Conservation (phyloP, 1,284 basidiomycete genomes). For the Apiotrichum domesticum region DNA sequence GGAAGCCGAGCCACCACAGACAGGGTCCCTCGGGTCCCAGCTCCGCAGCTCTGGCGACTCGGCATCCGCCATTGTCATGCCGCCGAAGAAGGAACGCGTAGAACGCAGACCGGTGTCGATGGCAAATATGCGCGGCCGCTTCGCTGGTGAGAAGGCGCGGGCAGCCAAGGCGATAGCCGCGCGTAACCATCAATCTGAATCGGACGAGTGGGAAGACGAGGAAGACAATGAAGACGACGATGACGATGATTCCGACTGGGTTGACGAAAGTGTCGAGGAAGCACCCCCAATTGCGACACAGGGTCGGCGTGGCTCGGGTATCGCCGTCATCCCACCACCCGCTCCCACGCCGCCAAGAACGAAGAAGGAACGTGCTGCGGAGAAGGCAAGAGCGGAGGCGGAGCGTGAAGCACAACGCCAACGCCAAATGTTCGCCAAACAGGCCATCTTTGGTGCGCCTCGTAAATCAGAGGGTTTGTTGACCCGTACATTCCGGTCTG, state of each 20-base stretch:
- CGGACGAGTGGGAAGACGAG: constrained; percentile 16
- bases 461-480: constrained; percentile 26
- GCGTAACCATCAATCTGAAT: constrained; percentile 20
- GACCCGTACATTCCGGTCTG: constrained; percentile 33
- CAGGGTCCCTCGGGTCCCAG: background rate
- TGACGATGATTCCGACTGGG: constrained; percentile 4
- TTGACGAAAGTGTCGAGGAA: constrained; percentile 6
- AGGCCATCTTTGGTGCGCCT: constrained; percentile 30
- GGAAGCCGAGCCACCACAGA: background rate
- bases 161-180: constrained; percentile 30
- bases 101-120: constrained; percentile 34
- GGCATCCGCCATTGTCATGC: constrained; percentile 18
- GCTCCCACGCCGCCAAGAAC: constrained; percentile 18
- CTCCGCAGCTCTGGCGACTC: constrained; percentile 26
- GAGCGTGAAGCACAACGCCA: constrained; percentile 39
- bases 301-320: background rate
- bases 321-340: background rate
- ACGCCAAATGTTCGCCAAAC: constrained; percentile 44
- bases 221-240: constrained; percentile 9
- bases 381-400: constrained; percentile 28
- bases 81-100: constrained; percentile 1
- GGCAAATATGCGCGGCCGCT: constrained; percentile 39
- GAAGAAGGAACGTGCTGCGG: constrained; percentile 33
- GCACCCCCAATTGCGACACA: background rate
- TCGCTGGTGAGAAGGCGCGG: constrained; percentile 36